Evolutionary conservation across 1,139 yeast species (phyloP), one percentile per base, ranked within the genome.

Genomic region (Lodderomyces elongisporus): DNA sequence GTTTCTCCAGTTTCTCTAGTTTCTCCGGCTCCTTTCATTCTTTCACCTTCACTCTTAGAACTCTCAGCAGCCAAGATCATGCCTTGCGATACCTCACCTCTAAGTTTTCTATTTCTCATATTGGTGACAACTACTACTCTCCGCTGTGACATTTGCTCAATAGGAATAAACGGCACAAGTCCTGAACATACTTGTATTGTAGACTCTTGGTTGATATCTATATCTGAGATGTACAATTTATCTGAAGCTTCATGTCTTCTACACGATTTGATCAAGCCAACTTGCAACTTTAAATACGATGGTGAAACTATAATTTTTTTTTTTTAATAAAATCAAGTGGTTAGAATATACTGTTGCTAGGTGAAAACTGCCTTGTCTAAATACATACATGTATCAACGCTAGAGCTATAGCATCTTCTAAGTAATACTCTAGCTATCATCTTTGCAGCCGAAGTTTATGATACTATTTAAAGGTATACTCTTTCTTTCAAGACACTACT

Each of bases 41-140:
- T n/a, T n/a, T n/a, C n/a, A n/a, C n/a, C n/a, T n/a, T n/a, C 25
- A 30, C 42, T n/a, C n/a, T n/a, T n/a, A n/a, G n/a, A n/a, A n/a
- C n/a, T n/a, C 30, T 47, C 68, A 2, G 79, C 74, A 4, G 82
- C 82, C 21, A 77, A 47, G 2, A 77, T 46, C 84, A 77, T 77
- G 1, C 79, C 83, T 39, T 73, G 70, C 0, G 81, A 74, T 33
- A 45, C 51, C 13, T 70, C 63, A 3, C 83, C 83, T 58, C 96
- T 77, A 95, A 89, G 85, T 51, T 77, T 82, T 31, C 85, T 94
- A 8, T 95, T 94, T 65, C 87, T 88, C 62, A 88, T 72, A 66
- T 87, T 87, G 44, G 94, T 87, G 44, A 88, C 84, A 32, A 82
- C 83, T 29, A 88, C 83, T 34, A 89, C 94, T 41, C 73, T 68